These are phyloP conservation scores for Exophiala bonariae DNA, from an alignment of 2,329 filamentous ascomycete species.

Conservation along the genomic window DNA sequence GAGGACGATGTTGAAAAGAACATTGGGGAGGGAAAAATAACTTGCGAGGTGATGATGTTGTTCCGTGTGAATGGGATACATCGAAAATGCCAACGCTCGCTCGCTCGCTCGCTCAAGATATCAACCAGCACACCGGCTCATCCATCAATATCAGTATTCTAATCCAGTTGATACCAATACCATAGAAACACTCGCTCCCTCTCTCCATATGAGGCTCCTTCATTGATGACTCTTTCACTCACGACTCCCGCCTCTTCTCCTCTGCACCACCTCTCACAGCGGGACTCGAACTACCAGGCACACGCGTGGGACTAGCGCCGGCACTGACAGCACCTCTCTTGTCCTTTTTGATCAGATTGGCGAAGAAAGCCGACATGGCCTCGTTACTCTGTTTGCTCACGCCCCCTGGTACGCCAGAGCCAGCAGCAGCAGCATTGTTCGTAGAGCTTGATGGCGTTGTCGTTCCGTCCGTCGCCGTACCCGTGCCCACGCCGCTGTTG, in stretches of 20 bases:
- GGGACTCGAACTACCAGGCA: conserved; percentile 6
- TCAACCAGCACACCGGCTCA: no score
- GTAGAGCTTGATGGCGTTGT: neutral
- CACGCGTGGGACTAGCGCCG: conserved; percentile 19
- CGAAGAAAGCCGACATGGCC: conserved; percentile 23
- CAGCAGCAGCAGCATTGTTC: conserved; percentile 4
- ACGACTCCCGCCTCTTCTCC: conserved; percentile 12
- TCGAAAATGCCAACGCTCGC: no score
- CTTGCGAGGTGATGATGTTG: no score
- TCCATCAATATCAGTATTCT: no score
- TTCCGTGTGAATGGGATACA: no score
- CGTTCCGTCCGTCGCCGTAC: neutral
- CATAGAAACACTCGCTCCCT: no score
- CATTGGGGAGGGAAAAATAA: no score
- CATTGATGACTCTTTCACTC: conserved; percentile 1
- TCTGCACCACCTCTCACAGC: conserved; percentile 7
- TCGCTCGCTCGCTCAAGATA: no score
- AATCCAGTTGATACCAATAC: no score
- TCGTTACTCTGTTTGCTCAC: conserved; percentile 24
- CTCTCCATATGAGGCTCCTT: no score
- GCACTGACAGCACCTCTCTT: conserved; percentile 13
- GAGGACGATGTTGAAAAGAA: no score
- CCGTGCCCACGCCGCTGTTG: conserved; percentile 11
- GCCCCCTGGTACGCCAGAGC: neutral
- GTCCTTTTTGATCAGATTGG: conserved; percentile 26